Base-by-base conservation (phyloP, 495 filamentous ascomycete genomes). In the Talaromyces adpressus region DNA sequence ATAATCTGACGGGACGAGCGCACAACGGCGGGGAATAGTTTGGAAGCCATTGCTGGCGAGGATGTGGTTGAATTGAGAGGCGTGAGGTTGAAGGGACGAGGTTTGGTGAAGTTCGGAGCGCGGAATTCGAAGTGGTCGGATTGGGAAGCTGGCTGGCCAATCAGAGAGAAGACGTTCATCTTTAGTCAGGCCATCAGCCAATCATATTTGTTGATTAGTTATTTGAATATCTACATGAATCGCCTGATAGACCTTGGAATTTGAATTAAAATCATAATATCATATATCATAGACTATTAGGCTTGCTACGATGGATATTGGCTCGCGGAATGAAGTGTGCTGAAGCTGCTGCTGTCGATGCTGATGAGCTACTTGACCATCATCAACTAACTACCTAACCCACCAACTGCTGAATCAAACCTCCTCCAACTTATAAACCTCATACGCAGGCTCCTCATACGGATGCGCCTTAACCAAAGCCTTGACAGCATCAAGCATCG, bases 401-500 rank as follows among this genome's bases (percentile, higher is more conserved):
- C 34, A 32, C 7, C 30, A 34, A 18, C 0, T 8, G 47, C 1
- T 22, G 16, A 59, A 64, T 77, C 72, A 90, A 65, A 90, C 82
- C 76, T 89, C 81, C 73, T 93, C 88, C 68, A 91, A 69, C 72
- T 82, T 88, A 73, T 83, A 87, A 25, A 92, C 89, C 64, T 88
- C 83, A 79, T 93, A 93, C 1, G 85, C 81, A 14, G 84, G 82
- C 69, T 89, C 87, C 68, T 92, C 90, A 69, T 93, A 93, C 25
- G 90, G 91, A 82, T 93, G 90, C 23, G 85, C 82, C 67, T 86
- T 86, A 11, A 74, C 32, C 68, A 81, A 64, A 52, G 72, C 75
- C 54, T 76, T 63, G 36, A 82, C 78, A 2, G 77, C 78, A 41
- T 74, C 69, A 34, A 73, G 62, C 74, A 81, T 81, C 52, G 81